phyloP scores from a whole-genome alignment of 2,329 filamentous ascomycete species.

The Beauveria australis region DNA sequence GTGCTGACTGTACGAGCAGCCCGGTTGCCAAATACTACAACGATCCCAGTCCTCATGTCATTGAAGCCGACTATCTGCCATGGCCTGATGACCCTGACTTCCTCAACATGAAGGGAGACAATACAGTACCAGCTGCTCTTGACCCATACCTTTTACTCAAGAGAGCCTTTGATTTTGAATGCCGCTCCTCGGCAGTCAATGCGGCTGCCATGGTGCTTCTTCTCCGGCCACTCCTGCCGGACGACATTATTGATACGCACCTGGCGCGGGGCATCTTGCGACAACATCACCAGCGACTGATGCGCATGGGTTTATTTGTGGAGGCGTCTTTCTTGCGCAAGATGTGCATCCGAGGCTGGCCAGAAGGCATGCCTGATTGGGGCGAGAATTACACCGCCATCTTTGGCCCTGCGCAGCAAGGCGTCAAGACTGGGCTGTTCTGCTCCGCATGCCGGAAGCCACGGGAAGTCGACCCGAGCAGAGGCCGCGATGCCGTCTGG shows the following conservation, averaged over 20 bases:
- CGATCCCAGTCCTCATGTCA: constrained; percentile 33
- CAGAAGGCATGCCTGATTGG: constrained; percentile 41
- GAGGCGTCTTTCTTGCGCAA: constrained; percentile 55
- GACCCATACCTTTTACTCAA: constrained; percentile 47
- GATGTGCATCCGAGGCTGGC: constrained; percentile 50
- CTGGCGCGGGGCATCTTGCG: constrained; percentile 49
- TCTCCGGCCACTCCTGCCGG: constrained; percentile 48
- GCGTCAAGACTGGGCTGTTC: constrained; percentile 44
- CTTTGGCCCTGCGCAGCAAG: constrained; percentile 45
- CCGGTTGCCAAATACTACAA: constrained; percentile 24
- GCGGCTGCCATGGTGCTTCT: constrained; percentile 54
- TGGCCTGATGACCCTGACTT: constrained; percentile 51
- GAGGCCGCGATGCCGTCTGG: constrained; percentile 41
- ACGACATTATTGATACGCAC: constrained; percentile 44
- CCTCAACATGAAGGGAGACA: constrained; percentile 27
- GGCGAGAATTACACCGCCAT: constrained; percentile 47
- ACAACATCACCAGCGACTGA: constrained; percentile 53
- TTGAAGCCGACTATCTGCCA: constrained; percentile 51
- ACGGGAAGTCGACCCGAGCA: constrained; percentile 41
- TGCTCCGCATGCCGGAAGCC: constrained; percentile 51
- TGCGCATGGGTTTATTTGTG: constrained; percentile 50
- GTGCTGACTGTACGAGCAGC: constrained; percentile 20
- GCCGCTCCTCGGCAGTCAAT: constrained; percentile 46
- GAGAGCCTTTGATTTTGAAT: constrained; percentile 48
- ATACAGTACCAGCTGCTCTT: constrained; percentile 31